Base-by-base conservation (phyloP, 306 rosid genomes). In the Vachellia collinsii region DNA sequence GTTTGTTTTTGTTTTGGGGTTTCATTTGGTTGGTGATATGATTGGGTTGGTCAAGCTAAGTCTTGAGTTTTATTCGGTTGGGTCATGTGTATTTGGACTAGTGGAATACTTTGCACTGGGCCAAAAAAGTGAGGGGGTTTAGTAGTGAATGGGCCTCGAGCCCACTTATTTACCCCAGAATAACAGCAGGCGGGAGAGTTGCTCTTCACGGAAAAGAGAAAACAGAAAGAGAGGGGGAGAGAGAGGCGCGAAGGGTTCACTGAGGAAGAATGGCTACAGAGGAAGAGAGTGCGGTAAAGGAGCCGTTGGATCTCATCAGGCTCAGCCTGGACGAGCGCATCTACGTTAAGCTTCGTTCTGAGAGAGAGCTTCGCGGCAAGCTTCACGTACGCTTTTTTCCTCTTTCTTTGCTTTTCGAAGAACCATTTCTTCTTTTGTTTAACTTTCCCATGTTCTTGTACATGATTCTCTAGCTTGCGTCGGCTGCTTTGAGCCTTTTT, bases 251-350 rank as follows among this genome's bases (percentile, higher is more conserved):
- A 38, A 48, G 48, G 22, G 29, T 38, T 66, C 25, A 17, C 34
- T n/a, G 5, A 11, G 8, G 37, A 43, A 20, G 38, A 67, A 92
- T 93, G 97, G 86, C 98, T 72, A 75, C 90, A 44, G 99, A 96
- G 82, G 99, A 96, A 86, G 98, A 96, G 44, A 96, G 98, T 74
- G 94, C 98, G 3, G 99, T 96, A 83, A 96, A 96, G 91, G 99
- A 93, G 93, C 99, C 98, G 6, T 87, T 96, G 94, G 98, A 96
- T 96, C 97, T 96, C 63, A 93, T 96, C 1, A 85, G 99, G 76
- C 95, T 96, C 65, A 96, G 99, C 89, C 97, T 96, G 44, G 99
- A 96, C 74, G 99, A 96, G 79, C 99, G 98, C 78, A 96, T 96
- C 87, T 96, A 96, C 73, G 99, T 96, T 86, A 96, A 96, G 86